A percentile compares a stretch with the other conserved stretches of the same genome.
phyloP scores from a whole-genome alignment of 352 stramenopile species.

The Globisporangium nunn region DNA sequence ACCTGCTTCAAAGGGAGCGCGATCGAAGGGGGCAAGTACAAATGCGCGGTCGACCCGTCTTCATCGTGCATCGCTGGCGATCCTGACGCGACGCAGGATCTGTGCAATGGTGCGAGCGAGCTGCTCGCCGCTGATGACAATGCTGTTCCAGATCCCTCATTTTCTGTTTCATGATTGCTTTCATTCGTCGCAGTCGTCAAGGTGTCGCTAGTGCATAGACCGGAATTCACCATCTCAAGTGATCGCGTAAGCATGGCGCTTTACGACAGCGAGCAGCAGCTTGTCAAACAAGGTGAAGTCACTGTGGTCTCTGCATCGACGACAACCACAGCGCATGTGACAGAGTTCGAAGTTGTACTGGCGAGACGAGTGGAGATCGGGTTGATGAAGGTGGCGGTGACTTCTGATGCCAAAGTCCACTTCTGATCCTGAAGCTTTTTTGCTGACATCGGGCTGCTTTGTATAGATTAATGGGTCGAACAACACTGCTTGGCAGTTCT shows the following conservation, averaged over 20 bases:
- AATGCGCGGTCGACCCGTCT: conserved; percentile 17
- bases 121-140: too few relatives aligned
- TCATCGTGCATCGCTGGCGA: neutral
- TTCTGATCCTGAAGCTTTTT: neutral
- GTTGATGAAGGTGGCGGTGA: conserved; percentile 7
- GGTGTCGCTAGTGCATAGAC: conserved; percentile 20
- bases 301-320: conserved; percentile 4
- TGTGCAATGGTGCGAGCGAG: conserved; percentile 23
- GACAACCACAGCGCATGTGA: neutral
- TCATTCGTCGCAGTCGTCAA: conserved; percentile 16
- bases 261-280: conserved; percentile 13
- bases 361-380: neutral
- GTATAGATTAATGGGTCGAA: conserved; percentile 15
- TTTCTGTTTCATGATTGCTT: neutral
- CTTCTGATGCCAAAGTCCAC: neutral
- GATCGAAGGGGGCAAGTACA: conserved; percentile 1
- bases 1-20: conserved; percentile 16
- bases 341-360: conserved; percentile 4
- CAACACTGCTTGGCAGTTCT: conserved; percentile 16
- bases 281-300: conserved; percentile 8
- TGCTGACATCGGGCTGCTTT: neutral
- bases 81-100: conserved; percentile 17
- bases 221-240: conserved; percentile 2
- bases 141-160: neutral
- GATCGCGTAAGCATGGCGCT: conserved; percentile 14